Base-by-base conservation (phyloP, 2,329 filamentous ascomycete genomes). In the Fonsecaea nubica region DNA sequence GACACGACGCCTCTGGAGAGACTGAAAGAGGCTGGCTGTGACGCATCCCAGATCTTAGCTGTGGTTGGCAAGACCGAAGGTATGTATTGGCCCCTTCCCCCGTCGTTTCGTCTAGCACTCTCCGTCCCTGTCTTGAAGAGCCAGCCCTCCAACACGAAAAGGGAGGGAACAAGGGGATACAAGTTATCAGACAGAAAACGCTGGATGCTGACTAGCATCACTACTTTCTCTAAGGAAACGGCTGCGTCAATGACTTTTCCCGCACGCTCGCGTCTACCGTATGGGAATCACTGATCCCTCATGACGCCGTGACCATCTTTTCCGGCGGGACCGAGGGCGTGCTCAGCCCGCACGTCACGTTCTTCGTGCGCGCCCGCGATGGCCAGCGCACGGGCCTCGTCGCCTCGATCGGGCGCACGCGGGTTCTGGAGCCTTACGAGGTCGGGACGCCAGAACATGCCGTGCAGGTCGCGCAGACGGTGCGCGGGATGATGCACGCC, bases 221-320 rank as follows among this genome's bases (percentile, higher is more conserved):
- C 25, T 8, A 64, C 30, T 45, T 40, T 38, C 7, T 57, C 42
- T 1, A 30, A 76, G 74, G 75, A n/a, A 76, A 78, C 64, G 75
- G 75, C 53, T 78, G 76, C 64, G 74, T 76, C 15, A 77, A 78
- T 64, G 76, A 77, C 64, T 77, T 77, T 67, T 76, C 74, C 9
- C 72, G 75, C 1, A 76, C 75, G 6, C 71, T 77, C 8, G 73
- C 73, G 52, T 70, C 74, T 1, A 65, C 72, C 21, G 75, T 76
- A 10, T 76, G 75, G 75, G 74, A 76, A 48, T 73, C 73, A 8
- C 70, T 71, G 1, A 74, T 77, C 5, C 73, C 76, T 2, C 25
- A 70, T 10, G 71, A 71, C 42, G 72, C 75, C 54, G 71, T 77
- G 45, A 75, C 75, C 1, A 73, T 77, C 50, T 77, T 77, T 65